phyloP scores from a whole-genome alignment of 108 stramenopile genomes.

The Nannochloropsis oceanica region DNA sequence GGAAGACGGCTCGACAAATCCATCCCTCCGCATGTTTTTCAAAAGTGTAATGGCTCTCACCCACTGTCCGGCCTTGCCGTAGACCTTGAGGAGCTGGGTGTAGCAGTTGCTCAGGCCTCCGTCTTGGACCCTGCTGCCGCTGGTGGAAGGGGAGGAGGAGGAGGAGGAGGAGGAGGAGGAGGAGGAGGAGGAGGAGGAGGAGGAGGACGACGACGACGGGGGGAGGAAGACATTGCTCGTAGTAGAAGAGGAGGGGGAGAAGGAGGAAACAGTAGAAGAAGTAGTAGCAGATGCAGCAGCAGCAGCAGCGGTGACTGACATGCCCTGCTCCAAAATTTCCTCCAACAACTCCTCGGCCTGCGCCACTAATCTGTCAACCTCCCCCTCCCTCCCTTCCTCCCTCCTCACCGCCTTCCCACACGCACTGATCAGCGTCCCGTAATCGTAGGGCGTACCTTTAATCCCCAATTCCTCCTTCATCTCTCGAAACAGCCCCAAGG shows the following conservation, averaged over 20 bases:
- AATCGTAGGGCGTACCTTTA: not conserved
- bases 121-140: not conserved
- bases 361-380: too few relatives aligned
- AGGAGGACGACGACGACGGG: too few relatives aligned
- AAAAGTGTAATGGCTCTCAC: not conserved
- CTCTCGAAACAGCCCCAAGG: not conserved
- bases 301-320: too few relatives aligned
- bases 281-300: too few relatives aligned
- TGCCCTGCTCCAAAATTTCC: not conserved
- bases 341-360: not conserved
- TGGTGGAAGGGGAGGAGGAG: not conserved
- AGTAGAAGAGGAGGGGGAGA: too few relatives aligned
- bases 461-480: not conserved
- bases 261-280: too few relatives aligned
- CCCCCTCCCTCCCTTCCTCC: too few relatives aligned
- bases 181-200: too few relatives aligned
- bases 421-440: not conserved
- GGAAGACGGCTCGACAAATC: not conserved
- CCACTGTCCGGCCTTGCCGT: not conserved
- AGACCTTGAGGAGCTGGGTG: not conserved
- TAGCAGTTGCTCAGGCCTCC: not conserved
- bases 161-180: too few relatives aligned
- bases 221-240: too few relatives aligned
- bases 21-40: not conserved
- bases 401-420: not conserved